phyloP scores from a whole-genome alignment of 305 asterid genomes.

The Fraxinus xanthoxyloides region DNA sequence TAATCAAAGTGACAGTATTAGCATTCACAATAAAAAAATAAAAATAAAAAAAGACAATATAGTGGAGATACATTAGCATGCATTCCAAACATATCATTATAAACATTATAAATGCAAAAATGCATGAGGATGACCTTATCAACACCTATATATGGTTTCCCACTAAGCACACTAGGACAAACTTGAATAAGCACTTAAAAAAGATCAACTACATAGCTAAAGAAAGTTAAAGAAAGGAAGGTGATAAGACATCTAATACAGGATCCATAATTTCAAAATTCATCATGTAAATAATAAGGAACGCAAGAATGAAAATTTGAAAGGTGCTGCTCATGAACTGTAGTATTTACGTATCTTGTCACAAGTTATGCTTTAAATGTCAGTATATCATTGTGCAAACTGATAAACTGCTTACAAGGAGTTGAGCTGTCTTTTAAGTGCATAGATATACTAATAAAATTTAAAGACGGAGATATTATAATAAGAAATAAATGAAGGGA shows the following conservation, averaged over 20 bases:
- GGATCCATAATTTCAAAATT: neutral
- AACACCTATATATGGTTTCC: neutral
- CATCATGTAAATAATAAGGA: neutral
- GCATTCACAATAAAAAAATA: neutral
- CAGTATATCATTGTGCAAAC: neutral
- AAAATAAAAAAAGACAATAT: neutral
- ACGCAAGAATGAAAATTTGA: neutral
- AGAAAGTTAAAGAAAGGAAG: neutral
- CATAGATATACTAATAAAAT: neutral
- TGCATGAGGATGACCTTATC: neutral
- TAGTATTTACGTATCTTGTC: neutral
- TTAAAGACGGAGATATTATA: neutral
- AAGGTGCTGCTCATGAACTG: neutral
- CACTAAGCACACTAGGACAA: neutral
- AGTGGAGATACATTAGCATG: neutral
- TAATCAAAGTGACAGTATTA: neutral
- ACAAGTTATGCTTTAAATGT: neutral
- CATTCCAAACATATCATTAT: neutral
- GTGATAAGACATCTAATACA: neutral
- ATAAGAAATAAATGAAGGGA: conserved; percentile 13
- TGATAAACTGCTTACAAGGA: neutral
- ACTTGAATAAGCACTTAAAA: neutral
- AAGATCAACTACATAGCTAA: neutral
- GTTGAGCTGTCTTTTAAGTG: neutral
- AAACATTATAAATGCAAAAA: neutral